These are phyloP conservation scores for Kwoniella sp. DNA, from an alignment of 768 basidiomycete species.

Conservation along the genomic window DNA sequence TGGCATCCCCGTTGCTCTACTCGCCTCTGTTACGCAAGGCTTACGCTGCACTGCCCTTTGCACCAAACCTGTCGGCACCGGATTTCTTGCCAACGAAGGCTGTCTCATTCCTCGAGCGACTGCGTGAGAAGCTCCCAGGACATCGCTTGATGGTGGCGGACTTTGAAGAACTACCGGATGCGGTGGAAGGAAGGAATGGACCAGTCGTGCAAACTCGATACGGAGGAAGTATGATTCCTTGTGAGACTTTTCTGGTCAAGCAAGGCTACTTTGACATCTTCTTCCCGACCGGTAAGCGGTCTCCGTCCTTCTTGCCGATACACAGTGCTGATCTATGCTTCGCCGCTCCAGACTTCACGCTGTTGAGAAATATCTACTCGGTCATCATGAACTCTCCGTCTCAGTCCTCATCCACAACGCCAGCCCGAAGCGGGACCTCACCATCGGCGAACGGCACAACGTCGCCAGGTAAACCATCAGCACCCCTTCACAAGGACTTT, in stretches of 20 bases:
- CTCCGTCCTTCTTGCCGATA: not conserved
- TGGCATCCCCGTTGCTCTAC: conserved; percentile 29
- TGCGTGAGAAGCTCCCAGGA: conserved; percentile 78
- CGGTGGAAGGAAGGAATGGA: conserved; percentile 69
- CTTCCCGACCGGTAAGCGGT: conserved; percentile 69
- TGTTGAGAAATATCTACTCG: conserved; percentile 85
- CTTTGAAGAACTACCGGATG: conserved; percentile 80
- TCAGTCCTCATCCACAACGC: conserved; percentile 31
- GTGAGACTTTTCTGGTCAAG: conserved; percentile 81
- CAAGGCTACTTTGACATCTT: conserved; percentile 98
- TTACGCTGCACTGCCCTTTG: conserved; percentile 74
- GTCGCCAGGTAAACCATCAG: not conserved
- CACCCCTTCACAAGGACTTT: conserved; percentile 22
- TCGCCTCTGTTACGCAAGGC: conserved; percentile 57
- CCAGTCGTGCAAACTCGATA: conserved; percentile 96
- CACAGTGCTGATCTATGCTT: not conserved
- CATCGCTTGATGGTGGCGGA: conserved; percentile 93
- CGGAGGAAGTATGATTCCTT: conserved; percentile 77
- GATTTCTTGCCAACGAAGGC: conserved; percentile 93
- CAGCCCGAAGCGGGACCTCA: conserved; percentile 50
- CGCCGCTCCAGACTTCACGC: conserved; percentile 59
- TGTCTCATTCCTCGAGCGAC: conserved; percentile 72
- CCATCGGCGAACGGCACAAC: conserved; percentile 49
- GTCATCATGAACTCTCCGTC: conserved; percentile 57
- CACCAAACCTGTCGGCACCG: conserved; percentile 77